Percentiles rank a stretch among this genome's conserved stretches.
These are phyloP conservation scores for Kuraishia molischiana DNA, from an alignment of 805 yeast species.

Conservation along the genomic window DNA sequence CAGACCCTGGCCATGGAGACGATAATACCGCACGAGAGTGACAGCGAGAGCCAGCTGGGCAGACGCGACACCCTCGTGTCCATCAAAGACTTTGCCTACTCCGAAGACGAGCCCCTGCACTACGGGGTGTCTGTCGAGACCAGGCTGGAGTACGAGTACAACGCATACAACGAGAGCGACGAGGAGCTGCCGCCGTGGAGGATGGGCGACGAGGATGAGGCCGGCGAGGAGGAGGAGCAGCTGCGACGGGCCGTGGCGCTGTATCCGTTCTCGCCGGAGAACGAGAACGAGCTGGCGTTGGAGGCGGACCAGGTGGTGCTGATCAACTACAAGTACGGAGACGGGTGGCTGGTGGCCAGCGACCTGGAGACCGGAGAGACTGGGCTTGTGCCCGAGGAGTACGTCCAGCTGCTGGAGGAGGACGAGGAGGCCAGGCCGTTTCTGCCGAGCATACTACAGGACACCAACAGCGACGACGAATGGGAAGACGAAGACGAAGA, in stretches of 20 bases:
- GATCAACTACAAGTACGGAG: conserved; percentile 89
- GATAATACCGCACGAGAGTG: too few relatives aligned
- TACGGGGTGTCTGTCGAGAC: conserved; percentile 35
- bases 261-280: conserved; percentile 86
- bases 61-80: conserved; percentile 25
- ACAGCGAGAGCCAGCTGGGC: too few relatives aligned
- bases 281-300: conserved; percentile 80
- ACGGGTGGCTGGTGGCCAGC: conserved; percentile 96
- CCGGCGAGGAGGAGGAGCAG: conserved; percentile 9
- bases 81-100: conserved; percentile 79
- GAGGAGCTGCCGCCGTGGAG: conserved; percentile 4
- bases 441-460: conserved; percentile 22
- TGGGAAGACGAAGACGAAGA: conserved; percentile 7
- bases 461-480: conserved; percentile 19
- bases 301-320: conserved; percentile 75
- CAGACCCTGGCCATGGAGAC: too few relatives aligned
- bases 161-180: conserved; percentile 10
- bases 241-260: conserved; percentile 62
- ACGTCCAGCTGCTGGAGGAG: conserved; percentile 46
- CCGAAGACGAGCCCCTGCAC: conserved; percentile 57
- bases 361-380: conserved; percentile 69
- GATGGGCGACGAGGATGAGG: neutral
- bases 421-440: conserved; percentile 36
- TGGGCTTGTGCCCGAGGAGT: conserved; percentile 93
- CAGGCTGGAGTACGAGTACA: conserved; percentile 14